Conservation (phyloP, 768 basidiomycete genomes). For the Rhodotorula toruloides region DNA sequence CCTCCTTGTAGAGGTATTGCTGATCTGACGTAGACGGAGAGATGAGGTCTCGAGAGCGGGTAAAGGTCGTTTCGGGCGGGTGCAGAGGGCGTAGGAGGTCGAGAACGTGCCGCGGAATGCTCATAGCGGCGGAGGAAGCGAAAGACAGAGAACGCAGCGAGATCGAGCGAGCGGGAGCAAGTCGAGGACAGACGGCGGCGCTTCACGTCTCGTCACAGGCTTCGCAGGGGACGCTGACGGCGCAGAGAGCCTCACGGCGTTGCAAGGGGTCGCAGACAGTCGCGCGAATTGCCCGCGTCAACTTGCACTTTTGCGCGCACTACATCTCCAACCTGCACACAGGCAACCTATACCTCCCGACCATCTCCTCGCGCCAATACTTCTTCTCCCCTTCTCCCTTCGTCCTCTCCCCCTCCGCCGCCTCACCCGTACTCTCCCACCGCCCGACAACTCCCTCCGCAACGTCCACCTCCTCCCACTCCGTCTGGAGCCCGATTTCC, state of each 20-base stretch:
- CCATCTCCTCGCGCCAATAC: conserved; percentile 35
- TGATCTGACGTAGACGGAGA: neutral
- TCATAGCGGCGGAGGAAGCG: neutral
- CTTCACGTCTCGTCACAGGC: too few species aligned
- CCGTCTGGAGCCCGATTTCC: conserved; percentile 69
- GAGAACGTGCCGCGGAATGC: neutral
- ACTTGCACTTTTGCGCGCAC: too few species aligned
- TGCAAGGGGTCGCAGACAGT: too few species aligned
- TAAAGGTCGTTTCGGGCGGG: neutral
- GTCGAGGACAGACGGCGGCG: too few species aligned
- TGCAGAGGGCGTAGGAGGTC: conserved; percentile 8
- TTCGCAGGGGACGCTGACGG: too few species aligned
- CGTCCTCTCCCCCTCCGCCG: neutral
- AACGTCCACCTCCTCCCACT: conserved; percentile 79
- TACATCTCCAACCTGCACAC: conserved; percentile 20
- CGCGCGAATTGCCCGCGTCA: too few species aligned
- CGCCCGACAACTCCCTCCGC: conserved; percentile 56
- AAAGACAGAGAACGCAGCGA: neutral
- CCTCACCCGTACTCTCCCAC: neutral
- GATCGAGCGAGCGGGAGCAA: neutral
- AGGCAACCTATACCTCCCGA: conserved; percentile 33
- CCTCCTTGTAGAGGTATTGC: neutral
- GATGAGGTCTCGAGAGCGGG: neutral
- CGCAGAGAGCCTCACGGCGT: too few species aligned
- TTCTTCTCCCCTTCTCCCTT: conserved; percentile 9